Conservation (phyloP, 169 alveolate genomes). For the Plasmodium gallinaceum region DNA sequence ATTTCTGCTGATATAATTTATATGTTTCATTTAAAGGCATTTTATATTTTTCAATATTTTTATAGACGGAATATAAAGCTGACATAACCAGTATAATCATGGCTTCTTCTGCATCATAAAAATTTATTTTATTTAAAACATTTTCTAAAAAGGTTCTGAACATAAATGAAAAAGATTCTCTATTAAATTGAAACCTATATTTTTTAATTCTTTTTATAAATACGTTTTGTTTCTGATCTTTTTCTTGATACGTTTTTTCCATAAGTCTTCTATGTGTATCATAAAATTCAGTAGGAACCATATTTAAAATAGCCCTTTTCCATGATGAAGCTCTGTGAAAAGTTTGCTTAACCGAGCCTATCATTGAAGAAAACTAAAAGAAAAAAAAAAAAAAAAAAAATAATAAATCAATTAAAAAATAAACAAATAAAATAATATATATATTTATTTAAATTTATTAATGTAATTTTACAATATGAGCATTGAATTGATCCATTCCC, state of each 20-base stretch:
- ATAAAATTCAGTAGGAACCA: conserved; percentile 67
- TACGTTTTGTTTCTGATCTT: conserved; percentile 15
- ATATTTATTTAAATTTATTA: conserved; percentile 14
- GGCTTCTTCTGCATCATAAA: conserved; percentile 52
- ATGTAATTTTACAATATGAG: conserved; percentile 27
- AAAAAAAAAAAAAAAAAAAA: conserved; percentile 3
- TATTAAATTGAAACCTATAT: conserved; percentile 54
- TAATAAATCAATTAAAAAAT: neutral
- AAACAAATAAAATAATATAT: neutral
- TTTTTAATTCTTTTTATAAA: conserved; percentile 33
- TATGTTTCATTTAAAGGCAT: conserved; percentile 41
- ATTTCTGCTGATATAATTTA: conserved; percentile 64
- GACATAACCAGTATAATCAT: conserved; percentile 37
- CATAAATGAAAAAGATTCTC: conserved; percentile 22
- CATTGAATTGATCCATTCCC: conserved; percentile 58
- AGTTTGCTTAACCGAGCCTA: conserved; percentile 62
- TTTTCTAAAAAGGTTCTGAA: conserved; percentile 61
- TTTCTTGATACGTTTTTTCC: conserved; percentile 10
- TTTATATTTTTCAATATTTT: conserved; percentile 43
- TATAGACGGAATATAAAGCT: conserved; percentile 49
- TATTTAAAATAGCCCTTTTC: conserved; percentile 46
- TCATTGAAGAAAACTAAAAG: conserved; percentile 42
- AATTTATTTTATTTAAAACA: conserved; percentile 27
- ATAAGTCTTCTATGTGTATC: conserved; percentile 25
- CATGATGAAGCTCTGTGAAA: conserved; percentile 42